Conservation (phyloP, 1,284 basidiomycete genomes). For the Schizophyllum commune region DNA sequence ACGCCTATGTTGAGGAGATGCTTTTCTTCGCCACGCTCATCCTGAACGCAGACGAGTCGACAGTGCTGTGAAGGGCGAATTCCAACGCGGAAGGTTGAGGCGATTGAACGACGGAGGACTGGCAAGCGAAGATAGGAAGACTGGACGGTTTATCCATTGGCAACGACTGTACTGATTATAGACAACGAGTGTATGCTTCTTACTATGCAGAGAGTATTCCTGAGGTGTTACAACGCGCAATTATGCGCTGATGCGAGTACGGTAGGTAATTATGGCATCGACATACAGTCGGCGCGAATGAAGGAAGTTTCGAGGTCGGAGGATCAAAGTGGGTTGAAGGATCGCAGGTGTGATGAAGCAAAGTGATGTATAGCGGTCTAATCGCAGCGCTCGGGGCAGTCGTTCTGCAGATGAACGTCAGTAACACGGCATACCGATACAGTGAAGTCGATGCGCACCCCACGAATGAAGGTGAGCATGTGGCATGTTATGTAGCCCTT, state of each 20-base stretch:
- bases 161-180: too few relatives aligned
- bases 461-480: conserved; percentile 61
- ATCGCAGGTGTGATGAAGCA: neutral
- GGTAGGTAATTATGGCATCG: too few relatives aligned
- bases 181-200: too few relatives aligned
- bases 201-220: too few relatives aligned
- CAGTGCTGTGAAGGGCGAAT: neutral
- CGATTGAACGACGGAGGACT: too few relatives aligned
- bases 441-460: conserved; percentile 29
- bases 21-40: conserved; percentile 15
- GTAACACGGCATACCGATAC: neutral
- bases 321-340: neutral
- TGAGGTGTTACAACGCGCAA: too few relatives aligned
- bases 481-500: conserved; percentile 74
- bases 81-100: too few relatives aligned
- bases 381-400: conserved; percentile 36
- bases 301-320: neutral
- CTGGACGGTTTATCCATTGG: too few relatives aligned
- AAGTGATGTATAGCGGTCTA: conserved; percentile 15
- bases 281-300: too few relatives aligned
- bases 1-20: conserved; percentile 11
- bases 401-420: conserved; percentile 24
- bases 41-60: conserved; percentile 14
- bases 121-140: too few relatives aligned
- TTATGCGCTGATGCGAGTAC: too few relatives aligned